These are phyloP conservation scores for Omphalotus guepiniiformis DNA, from an alignment of 768 basidiomycete species.

Conservation along the genomic window DNA sequence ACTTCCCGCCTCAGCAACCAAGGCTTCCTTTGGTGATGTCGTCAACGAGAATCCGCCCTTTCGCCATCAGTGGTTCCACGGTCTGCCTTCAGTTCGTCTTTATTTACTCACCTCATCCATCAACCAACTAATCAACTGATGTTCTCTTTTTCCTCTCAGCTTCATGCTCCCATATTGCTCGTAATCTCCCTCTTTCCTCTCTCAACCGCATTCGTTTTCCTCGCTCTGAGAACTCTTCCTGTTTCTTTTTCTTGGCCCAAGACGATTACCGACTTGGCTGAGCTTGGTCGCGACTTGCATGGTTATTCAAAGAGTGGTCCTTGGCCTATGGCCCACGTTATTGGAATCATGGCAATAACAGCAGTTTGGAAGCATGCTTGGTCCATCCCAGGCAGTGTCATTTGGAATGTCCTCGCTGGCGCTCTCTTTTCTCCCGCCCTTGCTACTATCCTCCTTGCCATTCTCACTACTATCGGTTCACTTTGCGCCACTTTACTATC, in stretches of 20 bases:
- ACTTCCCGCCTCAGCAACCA: slow-evolving; percentile 46
- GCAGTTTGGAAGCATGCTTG: slow-evolving; percentile 97
- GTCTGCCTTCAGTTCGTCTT: slow-evolving; percentile 30
- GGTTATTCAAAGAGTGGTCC: slow-evolving; percentile 72
- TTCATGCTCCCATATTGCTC: slow-evolving; percentile 48
- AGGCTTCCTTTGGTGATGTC: slow-evolving; percentile 40
- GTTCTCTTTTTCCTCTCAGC: slow-evolving; percentile 20
- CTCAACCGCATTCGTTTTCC: slow-evolving; percentile 50
- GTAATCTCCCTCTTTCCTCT: slow-evolving; percentile 67
- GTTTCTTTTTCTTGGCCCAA: slow-evolving; percentile 79
- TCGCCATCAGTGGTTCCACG: slow-evolving; percentile 21
- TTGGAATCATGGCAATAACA: slow-evolving; percentile 77
- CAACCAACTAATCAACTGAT: slow-evolving; percentile 6
- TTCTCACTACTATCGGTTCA: slow-evolving; percentile 86
- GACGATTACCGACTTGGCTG: slow-evolving; percentile 74
- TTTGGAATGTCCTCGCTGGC: slow-evolving; percentile 59
- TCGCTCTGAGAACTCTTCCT: slow-evolving; percentile 53
- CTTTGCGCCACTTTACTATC: slow-evolving; percentile 76
- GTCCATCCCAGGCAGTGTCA: slow-evolving; percentile 92
- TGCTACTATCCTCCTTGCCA: slow-evolving; percentile 76
- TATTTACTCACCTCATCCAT: slow-evolving; percentile 8
- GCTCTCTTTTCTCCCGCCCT: slow-evolving; percentile 45
- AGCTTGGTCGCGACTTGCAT: slow-evolving; percentile 72
- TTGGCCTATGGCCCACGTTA: slow-evolving; percentile 66
- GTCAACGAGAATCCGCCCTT: slow-evolving; percentile 34